Evolutionary conservation across 225 moss, liverwort and hornwort species (phyloP), one percentile per base, ranked within the genome.

Genomic region (Pseudisothecium myosuroides): DNA sequence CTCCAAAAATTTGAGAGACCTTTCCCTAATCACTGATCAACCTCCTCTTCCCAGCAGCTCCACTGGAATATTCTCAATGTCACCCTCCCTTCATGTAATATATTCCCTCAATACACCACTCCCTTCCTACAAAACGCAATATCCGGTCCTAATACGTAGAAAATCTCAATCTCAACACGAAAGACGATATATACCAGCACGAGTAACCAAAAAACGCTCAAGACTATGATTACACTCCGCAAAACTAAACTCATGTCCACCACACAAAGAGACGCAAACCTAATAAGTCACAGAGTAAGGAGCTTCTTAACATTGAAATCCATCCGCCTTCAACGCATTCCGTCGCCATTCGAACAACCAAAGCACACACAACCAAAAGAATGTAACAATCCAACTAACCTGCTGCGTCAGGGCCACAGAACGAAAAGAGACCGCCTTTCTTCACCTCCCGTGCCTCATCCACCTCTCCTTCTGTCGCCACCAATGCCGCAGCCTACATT

Each of bases 381-480:
- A 79, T 12, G n/a, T n/a, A n/a, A 58, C 16, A 58, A 66, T n/a
- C 45, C 23, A 20, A 58, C 79, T 14, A 28, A 84, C 84, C 84
- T 83, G 76, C 67, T 45, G 72, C n/a, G 72, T 49, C 68, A 56
- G 22, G 37, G 37, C 47, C 58, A 37, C 71, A n/a, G 31, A 49
- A 77, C 37, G 24, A 66, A 59, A 28, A 77, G 37, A 77, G 84
- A 47, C 77, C 84, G 59, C 65, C 23, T 79, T 68, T 52, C 59
- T 60, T 89, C 84, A 89, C 84, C 60, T 89, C 68, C 89, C 84
- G 78, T 59, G 84, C 78, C 83, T 76, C 88, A 84, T 89, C 84
- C 84, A 84, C 79, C 66, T 69, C 78, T 72, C n/a, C 81, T 52
- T 49, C 85, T 15, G 19, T 17, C 64, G 28, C 76, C 88, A 88